Evolutionary conservation across 75 land plant genomes (phyloP).

Genomic region (Gnetum montanum): DNA sequence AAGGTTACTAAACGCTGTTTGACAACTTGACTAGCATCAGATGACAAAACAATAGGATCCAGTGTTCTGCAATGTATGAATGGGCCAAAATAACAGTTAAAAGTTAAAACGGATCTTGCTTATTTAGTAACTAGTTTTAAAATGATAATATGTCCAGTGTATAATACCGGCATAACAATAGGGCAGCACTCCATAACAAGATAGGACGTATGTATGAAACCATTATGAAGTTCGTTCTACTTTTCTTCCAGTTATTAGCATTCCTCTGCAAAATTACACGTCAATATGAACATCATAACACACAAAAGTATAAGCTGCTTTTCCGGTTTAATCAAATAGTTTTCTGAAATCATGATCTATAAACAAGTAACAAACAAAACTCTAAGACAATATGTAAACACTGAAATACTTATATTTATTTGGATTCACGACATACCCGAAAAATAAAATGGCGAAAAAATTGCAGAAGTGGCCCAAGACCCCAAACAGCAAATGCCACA

Average conservation of each 20-base stretch:
- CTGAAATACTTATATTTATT: not conserved
- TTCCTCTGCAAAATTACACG: constrained; percentile 27
- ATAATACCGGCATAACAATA: constrained; percentile 70
- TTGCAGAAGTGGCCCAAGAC: constrained; percentile 57
- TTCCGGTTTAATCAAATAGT: not conserved
- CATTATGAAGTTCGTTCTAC: constrained; percentile 44
- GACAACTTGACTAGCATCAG: constrained; percentile 73
- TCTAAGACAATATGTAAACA: not conserved
- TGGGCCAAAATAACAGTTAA: not conserved
- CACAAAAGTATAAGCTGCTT: constrained; percentile 2
- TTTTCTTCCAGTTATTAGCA: constrained; percentile 61
- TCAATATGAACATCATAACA: not conserved
- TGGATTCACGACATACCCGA: constrained; percentile 32
- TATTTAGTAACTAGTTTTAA: not conserved
- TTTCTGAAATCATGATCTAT: not conserved
- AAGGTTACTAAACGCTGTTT: constrained; percentile 73
- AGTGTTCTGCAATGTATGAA: constrained; percentile 43
- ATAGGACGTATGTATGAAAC: constrained; percentile 66
- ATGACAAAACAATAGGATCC: constrained; percentile 54
- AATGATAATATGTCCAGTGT: not conserved
- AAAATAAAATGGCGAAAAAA: constrained; percentile 28
- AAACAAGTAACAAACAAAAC: not conserved
- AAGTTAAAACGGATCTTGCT: not conserved
- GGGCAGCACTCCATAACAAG: constrained; percentile 68
- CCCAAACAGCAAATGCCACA: constrained; percentile 68